phyloP scores from a whole-genome alignment of 2,329 filamentous ascomycete genomes.

The Aspergillus tanneri region DNA sequence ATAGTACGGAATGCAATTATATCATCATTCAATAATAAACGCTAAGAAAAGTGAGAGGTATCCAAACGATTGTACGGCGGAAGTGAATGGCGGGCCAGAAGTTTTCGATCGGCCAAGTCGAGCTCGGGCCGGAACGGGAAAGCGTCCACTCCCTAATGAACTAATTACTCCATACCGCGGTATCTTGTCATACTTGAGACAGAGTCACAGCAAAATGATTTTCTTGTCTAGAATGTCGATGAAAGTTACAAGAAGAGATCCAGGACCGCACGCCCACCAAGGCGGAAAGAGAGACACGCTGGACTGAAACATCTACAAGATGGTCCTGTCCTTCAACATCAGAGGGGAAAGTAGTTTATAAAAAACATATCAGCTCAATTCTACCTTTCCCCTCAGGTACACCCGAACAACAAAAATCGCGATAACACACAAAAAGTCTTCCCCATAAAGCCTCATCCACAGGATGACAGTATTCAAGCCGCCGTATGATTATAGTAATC shows the following conservation, averaged over 20 bases:
- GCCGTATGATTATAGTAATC: conserved; percentile 22
- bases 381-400: conserved; percentile 29
- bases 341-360: conserved; percentile 20
- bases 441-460: conserved; percentile 13
- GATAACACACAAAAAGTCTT: conserved; percentile 28
- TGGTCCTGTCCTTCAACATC: conserved; percentile 13
- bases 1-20: neutral
- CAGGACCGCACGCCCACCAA: conserved; percentile 10
- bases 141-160: neutral
- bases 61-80: neutral
- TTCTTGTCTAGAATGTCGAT: conserved; percentile 17
- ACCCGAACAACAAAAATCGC: conserved; percentile 26
- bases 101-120: conserved; percentile 17
- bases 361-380: conserved; percentile 26
- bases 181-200: neutral
- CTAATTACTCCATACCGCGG: neutral
- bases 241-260: conserved; percentile 15
- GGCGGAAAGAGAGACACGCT: conserved; percentile 9
- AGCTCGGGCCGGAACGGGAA: conserved; percentile 24
- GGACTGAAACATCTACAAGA: conserved; percentile 16
- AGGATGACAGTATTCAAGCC: conserved; percentile 15
- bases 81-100: conserved; percentile 9
- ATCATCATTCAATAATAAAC: neutral
- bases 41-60: neutral
- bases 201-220: conserved; percentile 3